phyloP scores from a whole-genome alignment of 139 green algal species.

The Mesostigma viride region DNA sequence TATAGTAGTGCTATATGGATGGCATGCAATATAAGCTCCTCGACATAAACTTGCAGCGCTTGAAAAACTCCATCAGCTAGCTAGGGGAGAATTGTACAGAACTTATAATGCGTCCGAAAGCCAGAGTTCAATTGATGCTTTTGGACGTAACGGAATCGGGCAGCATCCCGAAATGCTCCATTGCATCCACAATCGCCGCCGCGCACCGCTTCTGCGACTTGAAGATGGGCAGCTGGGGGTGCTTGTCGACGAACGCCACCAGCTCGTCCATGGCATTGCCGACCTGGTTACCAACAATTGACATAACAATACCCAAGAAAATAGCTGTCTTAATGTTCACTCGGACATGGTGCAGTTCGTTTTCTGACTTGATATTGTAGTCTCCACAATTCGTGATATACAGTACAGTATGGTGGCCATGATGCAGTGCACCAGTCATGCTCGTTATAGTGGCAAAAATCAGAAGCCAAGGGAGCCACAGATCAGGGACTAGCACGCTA shows the following conservation, averaged over 20 bases:
- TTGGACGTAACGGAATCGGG: too few species aligned
- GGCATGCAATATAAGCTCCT: too few species aligned
- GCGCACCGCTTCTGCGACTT: conserved; percentile 60
- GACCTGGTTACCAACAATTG: not conserved
- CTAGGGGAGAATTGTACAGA: too few species aligned
- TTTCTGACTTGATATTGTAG: not conserved
- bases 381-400: not conserved
- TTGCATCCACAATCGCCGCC: conserved; percentile 70
- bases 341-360: not conserved
- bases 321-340: not conserved
- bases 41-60: too few species aligned
- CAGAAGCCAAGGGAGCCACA: too few species aligned
- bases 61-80: too few species aligned
- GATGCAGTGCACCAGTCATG: too few species aligned
- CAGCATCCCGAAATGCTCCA: conserved; percentile 60
- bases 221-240: conserved; percentile 27
- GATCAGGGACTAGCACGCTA: too few species aligned
- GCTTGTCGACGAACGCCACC: conserved; percentile 40
- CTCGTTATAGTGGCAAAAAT: too few species aligned
- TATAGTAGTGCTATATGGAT: too few species aligned
- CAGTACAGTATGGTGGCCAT: not conserved
- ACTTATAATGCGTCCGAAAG: too few species aligned
- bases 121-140: too few species aligned
- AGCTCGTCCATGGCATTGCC: conserved; percentile 77
- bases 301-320: not conserved